These are phyloP conservation scores for Flaveria linearis DNA, from an alignment of 129 eudicot genomes.

Conservation along the genomic window DNA sequence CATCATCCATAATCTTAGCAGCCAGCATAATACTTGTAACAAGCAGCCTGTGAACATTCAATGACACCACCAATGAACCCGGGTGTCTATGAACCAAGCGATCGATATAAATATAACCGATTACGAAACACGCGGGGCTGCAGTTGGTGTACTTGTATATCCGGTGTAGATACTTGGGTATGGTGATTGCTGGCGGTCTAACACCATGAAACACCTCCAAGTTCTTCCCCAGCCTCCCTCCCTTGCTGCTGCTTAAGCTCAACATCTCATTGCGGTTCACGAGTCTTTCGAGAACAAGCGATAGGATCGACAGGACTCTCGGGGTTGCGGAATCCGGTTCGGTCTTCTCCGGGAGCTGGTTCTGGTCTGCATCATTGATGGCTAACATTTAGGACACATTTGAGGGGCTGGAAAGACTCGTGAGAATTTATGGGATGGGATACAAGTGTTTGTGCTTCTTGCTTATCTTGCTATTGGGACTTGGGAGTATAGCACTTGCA, in stretches of 20 bases:
- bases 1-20: conserved; percentile 90
- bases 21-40: conserved; percentile 89
- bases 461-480: background rate
- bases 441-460: background rate
- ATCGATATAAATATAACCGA: conserved; percentile 81
- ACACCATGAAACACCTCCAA: conserved; percentile 21
- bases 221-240: conserved; percentile 6
- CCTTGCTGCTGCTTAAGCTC: background rate
- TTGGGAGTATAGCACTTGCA: background rate
- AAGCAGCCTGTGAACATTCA: conserved; percentile 90
- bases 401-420: background rate
- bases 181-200: conserved; percentile 72
- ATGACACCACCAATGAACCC: conserved; percentile 63
- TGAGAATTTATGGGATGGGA: conserved; percentile 8
- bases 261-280: conserved; percentile 4
- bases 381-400: conserved; percentile 13
- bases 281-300: conserved; percentile 4
- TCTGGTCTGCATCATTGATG: background rate
- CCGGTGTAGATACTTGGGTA: conserved; percentile 80
- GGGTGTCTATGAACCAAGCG: conserved; percentile 77
- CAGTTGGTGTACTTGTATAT: conserved; percentile 84
- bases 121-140: conserved; percentile 95
- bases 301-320: background rate
- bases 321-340: conserved; percentile 7
- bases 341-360: conserved; percentile 8